A percentile compares a stretch with the other conserved stretches of the same genome.
Evolutionary conservation across 345 rosid species (phyloP).

Genomic region (Isatis tinctoria): DNA sequence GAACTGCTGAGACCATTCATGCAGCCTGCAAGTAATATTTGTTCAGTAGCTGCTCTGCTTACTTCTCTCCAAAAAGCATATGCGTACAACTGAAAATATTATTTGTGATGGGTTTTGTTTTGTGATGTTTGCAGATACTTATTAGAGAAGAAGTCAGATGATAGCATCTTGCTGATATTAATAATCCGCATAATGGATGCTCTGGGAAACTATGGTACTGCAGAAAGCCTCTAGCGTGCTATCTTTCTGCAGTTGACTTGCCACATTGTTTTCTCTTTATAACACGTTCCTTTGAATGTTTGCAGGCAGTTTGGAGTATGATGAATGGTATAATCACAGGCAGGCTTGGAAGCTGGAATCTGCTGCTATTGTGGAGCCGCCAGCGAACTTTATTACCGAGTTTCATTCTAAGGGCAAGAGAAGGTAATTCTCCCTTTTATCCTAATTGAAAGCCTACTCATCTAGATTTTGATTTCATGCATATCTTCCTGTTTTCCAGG

Average conservation of each 20-base stretch:
- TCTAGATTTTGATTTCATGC: not conserved
- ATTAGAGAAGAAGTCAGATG: conserved; percentile 92
- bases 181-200: conserved; percentile 93
- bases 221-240: conserved; percentile 14
- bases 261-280: conserved; percentile 4
- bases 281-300: conserved; percentile 8
- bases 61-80: not conserved
- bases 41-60: conserved; percentile 19
- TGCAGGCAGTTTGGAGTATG: conserved; percentile 90
- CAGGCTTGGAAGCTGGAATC: conserved; percentile 99
- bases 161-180: conserved; percentile 86
- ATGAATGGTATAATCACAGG: conserved; percentile 95
- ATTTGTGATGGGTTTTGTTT: conserved; percentile 13
- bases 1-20: conserved; percentile 77
- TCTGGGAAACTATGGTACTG: conserved; percentile 85
- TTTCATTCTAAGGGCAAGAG: conserved; percentile 85
- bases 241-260: conserved; percentile 13
- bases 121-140: conserved; percentile 55
- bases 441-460: not conserved
- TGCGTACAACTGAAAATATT: conserved; percentile 21
- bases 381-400: conserved; percentile 80
- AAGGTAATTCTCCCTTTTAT: conserved; percentile 47
- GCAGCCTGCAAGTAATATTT: conserved; percentile 83
- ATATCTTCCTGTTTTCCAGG: conserved; percentile 44
- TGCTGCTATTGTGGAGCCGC: conserved; percentile 93